Evolutionary conservation across 2,329 filamentous ascomycete species (phyloP).

Genomic region (Claviceps spartinae): DNA sequence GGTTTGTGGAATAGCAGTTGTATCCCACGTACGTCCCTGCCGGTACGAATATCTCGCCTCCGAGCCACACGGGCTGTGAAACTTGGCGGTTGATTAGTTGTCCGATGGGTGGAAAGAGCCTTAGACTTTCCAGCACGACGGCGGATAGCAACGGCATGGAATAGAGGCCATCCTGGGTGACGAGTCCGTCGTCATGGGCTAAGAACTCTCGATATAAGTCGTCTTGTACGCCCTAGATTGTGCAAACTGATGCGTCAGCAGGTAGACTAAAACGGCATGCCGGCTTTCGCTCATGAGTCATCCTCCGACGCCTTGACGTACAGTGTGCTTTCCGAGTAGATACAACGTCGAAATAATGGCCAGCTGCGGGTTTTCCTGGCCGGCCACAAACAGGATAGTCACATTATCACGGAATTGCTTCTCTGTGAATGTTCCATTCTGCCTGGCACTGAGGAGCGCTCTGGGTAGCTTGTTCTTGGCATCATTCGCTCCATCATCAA

Average conservation of each 20-base stretch:
- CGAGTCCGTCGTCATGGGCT: not conserved
- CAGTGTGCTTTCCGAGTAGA: constrained; percentile 20
- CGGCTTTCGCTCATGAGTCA: too few species aligned
- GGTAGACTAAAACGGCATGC: not conserved
- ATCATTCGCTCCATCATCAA: not conserved
- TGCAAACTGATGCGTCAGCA: not conserved
- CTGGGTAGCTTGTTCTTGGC: constrained; percentile 6
- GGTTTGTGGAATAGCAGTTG: constrained; percentile 26
- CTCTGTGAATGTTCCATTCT: constrained; percentile 16
- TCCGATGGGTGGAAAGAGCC: constrained; percentile 34
- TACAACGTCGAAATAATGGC: constrained; percentile 23
- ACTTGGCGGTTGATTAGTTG: constrained; percentile 34
- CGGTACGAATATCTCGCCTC: constrained; percentile 19
- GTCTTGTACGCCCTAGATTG: constrained; percentile 15
- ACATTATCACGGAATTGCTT: constrained; percentile 26
- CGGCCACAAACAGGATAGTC: constrained; percentile 26
- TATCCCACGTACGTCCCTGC: constrained; percentile 26
- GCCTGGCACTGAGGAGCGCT: constrained; percentile 12
- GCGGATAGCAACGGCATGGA: constrained; percentile 28
- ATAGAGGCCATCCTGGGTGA: constrained; percentile 11
- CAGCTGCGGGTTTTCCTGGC: constrained; percentile 28
- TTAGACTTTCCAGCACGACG: constrained; percentile 31
- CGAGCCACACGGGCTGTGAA: constrained; percentile 10
- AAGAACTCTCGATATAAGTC: constrained; percentile 18
- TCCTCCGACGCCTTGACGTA: constrained; percentile 3